A percentile compares a stretch with the other conserved stretches of the same genome.
These are phyloP conservation scores for Debaryomyces nepalensis DNA, from an alignment of 1,139 yeast genomes.

Conservation along the genomic window DNA sequence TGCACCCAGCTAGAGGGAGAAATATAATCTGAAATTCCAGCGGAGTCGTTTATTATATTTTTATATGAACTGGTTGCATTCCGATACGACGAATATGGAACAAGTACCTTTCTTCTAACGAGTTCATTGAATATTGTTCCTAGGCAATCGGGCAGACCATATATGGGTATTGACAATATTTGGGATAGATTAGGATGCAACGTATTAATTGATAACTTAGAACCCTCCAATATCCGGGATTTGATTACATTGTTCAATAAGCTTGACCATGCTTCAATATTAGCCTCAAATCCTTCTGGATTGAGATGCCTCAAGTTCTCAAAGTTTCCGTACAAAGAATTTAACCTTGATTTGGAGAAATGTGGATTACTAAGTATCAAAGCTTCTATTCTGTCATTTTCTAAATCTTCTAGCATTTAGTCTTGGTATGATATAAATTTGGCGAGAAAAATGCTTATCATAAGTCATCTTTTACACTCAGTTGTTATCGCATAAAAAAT, in stretches of 20 bases:
- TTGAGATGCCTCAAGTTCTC: constrained; percentile 53
- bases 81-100: constrained; percentile 30
- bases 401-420: not conserved
- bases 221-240: constrained; percentile 20
- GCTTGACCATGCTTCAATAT: constrained; percentile 63
- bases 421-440: too few relatives aligned
- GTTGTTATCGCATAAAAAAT: constrained; percentile 5
- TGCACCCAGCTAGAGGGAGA: constrained; percentile 21
- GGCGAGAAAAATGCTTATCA: too few relatives aligned
- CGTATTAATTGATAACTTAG: constrained; percentile 29
- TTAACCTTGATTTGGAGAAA: constrained; percentile 55
- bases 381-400: constrained; percentile 18
- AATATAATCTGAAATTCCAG: constrained; percentile 14
- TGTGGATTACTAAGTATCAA: constrained; percentile 23
- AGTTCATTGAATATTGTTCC: constrained; percentile 32
- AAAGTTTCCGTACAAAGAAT: constrained; percentile 71
- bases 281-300: constrained; percentile 73
- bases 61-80: constrained; percentile 8
- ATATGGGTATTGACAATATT: constrained; percentile 29
- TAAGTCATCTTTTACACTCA: not conserved
- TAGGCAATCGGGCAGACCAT: constrained; percentile 37
- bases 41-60: not conserved
- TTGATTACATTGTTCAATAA: constrained; percentile 30
- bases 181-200: constrained; percentile 26
- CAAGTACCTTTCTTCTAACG: constrained; percentile 23